Evolutionary conservation across 371 early-diverging fungal genomes (phyloP).

Genomic region (Mortierella sp.): DNA sequence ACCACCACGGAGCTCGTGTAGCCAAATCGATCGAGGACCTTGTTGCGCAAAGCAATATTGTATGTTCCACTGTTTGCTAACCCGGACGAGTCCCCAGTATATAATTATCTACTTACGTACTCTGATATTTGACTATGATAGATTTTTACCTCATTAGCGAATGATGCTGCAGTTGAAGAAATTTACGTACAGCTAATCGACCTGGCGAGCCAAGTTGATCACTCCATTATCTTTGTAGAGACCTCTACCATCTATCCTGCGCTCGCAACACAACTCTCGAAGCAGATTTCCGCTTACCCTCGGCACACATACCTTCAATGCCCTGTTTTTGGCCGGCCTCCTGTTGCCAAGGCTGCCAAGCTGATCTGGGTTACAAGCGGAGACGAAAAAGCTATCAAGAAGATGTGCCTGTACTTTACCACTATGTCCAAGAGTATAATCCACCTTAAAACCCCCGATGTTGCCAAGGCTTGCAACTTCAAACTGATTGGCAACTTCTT

Average conservation of each 20-base stretch:
- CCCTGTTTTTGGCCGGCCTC: slow-evolving; percentile 71
- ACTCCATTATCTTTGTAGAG: slow-evolving; percentile 54
- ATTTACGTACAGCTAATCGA: slow-evolving; percentile 47
- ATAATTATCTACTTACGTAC: too few species aligned
- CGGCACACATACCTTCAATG: slow-evolving; percentile 58
- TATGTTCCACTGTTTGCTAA: neutral
- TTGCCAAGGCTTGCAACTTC: slow-evolving; percentile 61
- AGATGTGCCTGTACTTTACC: slow-evolving; percentile 55
- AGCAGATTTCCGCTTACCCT: slow-evolving; percentile 22
- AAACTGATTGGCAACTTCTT: slow-evolving; percentile 83
- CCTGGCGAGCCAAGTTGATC: slow-evolving; percentile 37
- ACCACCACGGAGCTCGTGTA: slow-evolving; percentile 42
- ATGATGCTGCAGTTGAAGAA: slow-evolving; percentile 55
- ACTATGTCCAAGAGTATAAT: slow-evolving; percentile 56
- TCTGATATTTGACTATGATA: too few species aligned
- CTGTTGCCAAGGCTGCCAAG: slow-evolving; percentile 61
- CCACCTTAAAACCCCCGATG: slow-evolving; percentile 58
- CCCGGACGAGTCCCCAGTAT: too few species aligned
- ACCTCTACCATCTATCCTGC: slow-evolving; percentile 56
- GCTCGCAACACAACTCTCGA: slow-evolving; percentile 22
- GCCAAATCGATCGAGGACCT: slow-evolving; percentile 40
- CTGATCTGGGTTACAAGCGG: slow-evolving; percentile 67
- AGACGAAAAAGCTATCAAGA: slow-evolving; percentile 44
- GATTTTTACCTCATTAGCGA: slow-evolving; percentile 57
- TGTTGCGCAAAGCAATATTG: slow-evolving; percentile 53